These are phyloP conservation scores for Tylopilus rubrobrunneus DNA, from an alignment of 768 basidiomycete genomes.

Conservation along the genomic window DNA sequence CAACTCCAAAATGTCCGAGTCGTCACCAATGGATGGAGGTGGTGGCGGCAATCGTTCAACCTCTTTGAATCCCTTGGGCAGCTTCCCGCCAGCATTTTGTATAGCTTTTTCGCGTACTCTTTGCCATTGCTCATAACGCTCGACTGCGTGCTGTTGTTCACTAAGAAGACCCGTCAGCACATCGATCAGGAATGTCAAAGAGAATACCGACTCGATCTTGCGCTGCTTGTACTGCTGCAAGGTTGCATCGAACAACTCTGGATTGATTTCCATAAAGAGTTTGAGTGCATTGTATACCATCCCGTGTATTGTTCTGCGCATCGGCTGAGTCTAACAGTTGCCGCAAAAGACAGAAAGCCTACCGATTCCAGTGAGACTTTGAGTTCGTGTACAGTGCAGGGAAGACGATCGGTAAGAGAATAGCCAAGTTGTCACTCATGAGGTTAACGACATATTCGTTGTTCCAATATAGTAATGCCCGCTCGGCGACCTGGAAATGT, in stretches of 20 bases:
- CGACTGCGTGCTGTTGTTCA: slow-evolving; percentile 81
- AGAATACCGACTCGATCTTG: slow-evolving; percentile 67
- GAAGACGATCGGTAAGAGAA: slow-evolving; percentile 94
- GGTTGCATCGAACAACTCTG: slow-evolving; percentile 90
- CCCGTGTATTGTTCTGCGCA: slow-evolving; percentile 87
- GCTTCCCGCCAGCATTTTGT: slow-evolving; percentile 62
- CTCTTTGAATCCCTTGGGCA: slow-evolving; percentile 70
- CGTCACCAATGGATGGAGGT: slow-evolving; percentile 72
- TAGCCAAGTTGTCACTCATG: slow-evolving; percentile 91
- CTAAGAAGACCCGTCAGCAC: slow-evolving; percentile 38
- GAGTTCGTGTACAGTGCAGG: slow-evolving; percentile 95
- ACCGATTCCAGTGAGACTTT: slow-evolving; percentile 99
- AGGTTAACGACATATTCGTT: slow-evolving; percentile 99
- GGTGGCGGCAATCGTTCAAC: slow-evolving; percentile 72
- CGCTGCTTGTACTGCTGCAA: slow-evolving; percentile 91
- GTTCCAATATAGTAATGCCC: slow-evolving; percentile 97
- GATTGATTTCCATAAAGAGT: slow-evolving; percentile 98
- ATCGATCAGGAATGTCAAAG: neutral
- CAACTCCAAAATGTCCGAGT: slow-evolving; percentile 82
- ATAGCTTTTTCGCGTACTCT: slow-evolving; percentile 74
- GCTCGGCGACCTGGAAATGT: slow-evolving; percentile 99
- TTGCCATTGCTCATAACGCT: slow-evolving; percentile 88
- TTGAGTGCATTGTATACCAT: slow-evolving; percentile 99
- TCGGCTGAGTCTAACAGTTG: slow-evolving; percentile 2
- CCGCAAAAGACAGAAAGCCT: slow-evolving; percentile 26